phyloP scores from a whole-genome alignment of 192 early-diverging fungal genomes.

The Spizellomyces sp. region DNA sequence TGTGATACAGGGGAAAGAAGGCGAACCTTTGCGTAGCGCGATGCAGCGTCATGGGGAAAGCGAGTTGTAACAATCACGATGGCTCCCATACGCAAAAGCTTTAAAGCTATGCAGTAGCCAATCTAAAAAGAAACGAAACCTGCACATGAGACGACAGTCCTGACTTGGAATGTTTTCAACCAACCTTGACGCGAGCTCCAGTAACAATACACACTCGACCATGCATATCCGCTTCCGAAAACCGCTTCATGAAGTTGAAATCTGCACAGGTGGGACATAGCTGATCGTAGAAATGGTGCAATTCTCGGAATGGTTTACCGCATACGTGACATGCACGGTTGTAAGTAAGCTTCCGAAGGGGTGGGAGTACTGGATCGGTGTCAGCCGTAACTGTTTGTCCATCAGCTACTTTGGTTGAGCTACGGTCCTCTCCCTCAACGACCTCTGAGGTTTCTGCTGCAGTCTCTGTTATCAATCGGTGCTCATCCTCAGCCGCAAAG shows the following conservation, averaged over 20 bases:
- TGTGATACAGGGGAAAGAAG: neutral
- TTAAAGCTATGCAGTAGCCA: slow-evolving; percentile 58
- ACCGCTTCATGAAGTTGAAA: slow-evolving; percentile 55
- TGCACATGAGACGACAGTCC: slow-evolving; percentile 7
- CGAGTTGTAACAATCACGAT: slow-evolving; percentile 58
- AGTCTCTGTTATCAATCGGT: slow-evolving; percentile 11
- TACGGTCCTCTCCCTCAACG: neutral
- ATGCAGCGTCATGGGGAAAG: slow-evolving; percentile 57
- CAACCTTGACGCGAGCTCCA: slow-evolving; percentile 56
- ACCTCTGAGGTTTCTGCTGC: neutral
- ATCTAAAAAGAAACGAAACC: slow-evolving; percentile 36
- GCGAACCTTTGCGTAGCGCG: slow-evolving; percentile 40
- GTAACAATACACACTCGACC: slow-evolving; percentile 58
- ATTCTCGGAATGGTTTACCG: slow-evolving; percentile 33
- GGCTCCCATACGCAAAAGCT: slow-evolving; percentile 55
- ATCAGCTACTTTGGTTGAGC: neutral
- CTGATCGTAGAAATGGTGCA: slow-evolving; percentile 60
- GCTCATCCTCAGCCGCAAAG: slow-evolving; percentile 41
- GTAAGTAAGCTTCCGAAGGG: slow-evolving; percentile 46
- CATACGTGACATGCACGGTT: slow-evolving; percentile 54
- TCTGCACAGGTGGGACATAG: slow-evolving; percentile 53
- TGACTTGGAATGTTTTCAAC: neutral
- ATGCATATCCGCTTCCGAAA: slow-evolving; percentile 45
- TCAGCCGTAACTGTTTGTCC: neutral
- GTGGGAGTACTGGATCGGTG: neutral